phyloP scores from a whole-genome alignment of 2,329 filamentous ascomycete genomes.

The Whalleya microplaca region DNA sequence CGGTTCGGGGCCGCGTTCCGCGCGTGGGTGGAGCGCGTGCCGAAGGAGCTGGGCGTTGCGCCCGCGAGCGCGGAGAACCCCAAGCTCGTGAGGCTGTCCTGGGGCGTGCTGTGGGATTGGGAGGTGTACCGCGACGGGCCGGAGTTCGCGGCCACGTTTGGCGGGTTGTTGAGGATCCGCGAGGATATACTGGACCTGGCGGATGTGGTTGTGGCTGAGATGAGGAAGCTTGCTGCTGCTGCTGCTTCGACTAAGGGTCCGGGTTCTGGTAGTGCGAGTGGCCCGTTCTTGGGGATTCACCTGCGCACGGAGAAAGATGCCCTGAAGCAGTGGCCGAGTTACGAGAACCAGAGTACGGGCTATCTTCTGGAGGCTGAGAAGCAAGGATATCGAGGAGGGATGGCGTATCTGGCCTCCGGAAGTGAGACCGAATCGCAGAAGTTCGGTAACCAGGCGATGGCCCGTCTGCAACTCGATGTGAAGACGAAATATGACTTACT shows the following conservation, averaged over 20 bases:
- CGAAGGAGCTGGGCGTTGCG: slow-evolving; percentile 19
- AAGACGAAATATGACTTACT: slow-evolving; percentile 45
- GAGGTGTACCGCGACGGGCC: slow-evolving; percentile 49
- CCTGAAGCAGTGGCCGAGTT: slow-evolving; percentile 47
- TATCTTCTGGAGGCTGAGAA: slow-evolving; percentile 42
- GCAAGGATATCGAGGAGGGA: slow-evolving; percentile 37
- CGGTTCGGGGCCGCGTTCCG: slow-evolving; percentile 40
- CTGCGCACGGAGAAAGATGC: slow-evolving; percentile 51
- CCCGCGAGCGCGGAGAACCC: slow-evolving; percentile 32
- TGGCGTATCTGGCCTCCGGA: slow-evolving; percentile 49
- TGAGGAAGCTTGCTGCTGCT: slow-evolving; percentile 31
- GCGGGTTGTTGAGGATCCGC: slow-evolving; percentile 47
- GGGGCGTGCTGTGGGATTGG: slow-evolving; percentile 50
- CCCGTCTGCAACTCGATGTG: slow-evolving; percentile 35
- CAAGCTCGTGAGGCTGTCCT: slow-evolving; percentile 42
- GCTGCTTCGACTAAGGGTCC: slow-evolving; percentile 14
- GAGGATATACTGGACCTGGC: slow-evolving; percentile 36
- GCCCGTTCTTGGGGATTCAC: slow-evolving; percentile 45
- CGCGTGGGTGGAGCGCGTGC: slow-evolving; percentile 29
- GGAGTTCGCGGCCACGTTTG: slow-evolving; percentile 48
- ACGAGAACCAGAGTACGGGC: slow-evolving; percentile 42
- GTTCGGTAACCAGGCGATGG: slow-evolving; percentile 38
- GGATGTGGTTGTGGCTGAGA: slow-evolving; percentile 17
- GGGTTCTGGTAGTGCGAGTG: not conserved
- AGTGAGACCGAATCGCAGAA: slow-evolving; percentile 44